Conservation (phyloP, 2,329 filamentous ascomycete genomes). For the Epichloe glyceriae region DNA sequence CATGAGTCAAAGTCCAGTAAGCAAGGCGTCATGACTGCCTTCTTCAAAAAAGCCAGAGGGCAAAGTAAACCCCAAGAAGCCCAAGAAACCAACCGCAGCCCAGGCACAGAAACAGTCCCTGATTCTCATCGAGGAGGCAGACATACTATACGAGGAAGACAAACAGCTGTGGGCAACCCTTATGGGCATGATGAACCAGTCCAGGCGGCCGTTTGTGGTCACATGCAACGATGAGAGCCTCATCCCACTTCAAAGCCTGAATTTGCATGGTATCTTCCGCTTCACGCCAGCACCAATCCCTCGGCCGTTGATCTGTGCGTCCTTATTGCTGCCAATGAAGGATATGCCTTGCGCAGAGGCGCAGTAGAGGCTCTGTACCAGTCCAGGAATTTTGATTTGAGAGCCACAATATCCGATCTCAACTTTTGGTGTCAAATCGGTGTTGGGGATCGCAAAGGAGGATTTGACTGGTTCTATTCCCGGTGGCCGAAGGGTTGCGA, state of each 20-base stretch:
- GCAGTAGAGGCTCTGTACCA: slow-evolving; percentile 59
- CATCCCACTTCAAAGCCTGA: slow-evolving; percentile 62
- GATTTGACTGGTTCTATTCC: slow-evolving; percentile 79
- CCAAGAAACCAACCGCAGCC: slow-evolving; percentile 17
- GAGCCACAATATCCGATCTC: slow-evolving; percentile 70
- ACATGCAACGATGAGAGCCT: slow-evolving; percentile 87
- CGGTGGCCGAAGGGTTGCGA: slow-evolving; percentile 63
- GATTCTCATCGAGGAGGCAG: slow-evolving; percentile 87
- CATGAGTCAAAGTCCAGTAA: slow-evolving; percentile 53
- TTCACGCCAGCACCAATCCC: slow-evolving; percentile 52
- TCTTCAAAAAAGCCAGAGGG: slow-evolving; percentile 51
- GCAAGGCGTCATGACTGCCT: slow-evolving; percentile 67
- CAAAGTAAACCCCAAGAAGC: slow-evolving; percentile 15
- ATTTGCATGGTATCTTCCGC: slow-evolving; percentile 74
- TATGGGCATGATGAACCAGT: slow-evolving; percentile 62
- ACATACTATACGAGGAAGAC: slow-evolving; percentile 89
- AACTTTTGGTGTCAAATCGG: slow-evolving; percentile 97
- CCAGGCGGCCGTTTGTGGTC: slow-evolving; percentile 84
- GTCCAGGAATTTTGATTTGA: slow-evolving; percentile 57
- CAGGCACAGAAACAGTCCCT: slow-evolving; percentile 78
- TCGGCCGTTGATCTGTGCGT: slow-evolving; percentile 70
- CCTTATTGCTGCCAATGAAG: slow-evolving; percentile 75
- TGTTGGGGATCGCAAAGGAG: slow-evolving; percentile 76
- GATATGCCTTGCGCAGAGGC: slow-evolving; percentile 59
- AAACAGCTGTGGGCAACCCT: slow-evolving; percentile 88